Evolutionary conservation across 164 flowering plant genomes (phyloP), one percentile per base, ranked within the genome.

Genomic region (Cinnamomum micranthum): DNA sequence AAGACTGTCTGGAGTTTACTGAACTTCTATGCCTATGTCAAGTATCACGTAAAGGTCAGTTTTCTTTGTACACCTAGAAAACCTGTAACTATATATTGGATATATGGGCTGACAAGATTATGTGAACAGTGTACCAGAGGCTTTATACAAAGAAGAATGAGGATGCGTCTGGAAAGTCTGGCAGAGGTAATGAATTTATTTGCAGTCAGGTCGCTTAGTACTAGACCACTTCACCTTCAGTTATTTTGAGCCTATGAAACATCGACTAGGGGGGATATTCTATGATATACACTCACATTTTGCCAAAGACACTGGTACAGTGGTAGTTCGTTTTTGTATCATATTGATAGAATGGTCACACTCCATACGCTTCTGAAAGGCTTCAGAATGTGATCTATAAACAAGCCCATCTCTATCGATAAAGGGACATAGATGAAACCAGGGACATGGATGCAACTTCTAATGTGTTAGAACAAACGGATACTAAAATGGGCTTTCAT

Each of bases 101-200:
- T 65, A 17, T 25, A 75, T 28, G 12, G 35, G 50, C 81, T 79
- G 72, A 80, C 51, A 71, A 70, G 19, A 65, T 69, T 58, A 22
- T 70, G 27, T 58, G 75, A 60, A 78, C 77, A 95, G 97, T 82
- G 88, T 72, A 90, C 92, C 58, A 84, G 87, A 82, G 89, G 97
- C 6, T 90, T 88, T 64, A 85, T 93, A 69, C 95, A 90, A 67
- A 85, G 98, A 81, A 85, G 89, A 78, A 86, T 95, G 90, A 84
- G 88, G 77, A 89, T 69, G 72, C 86, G 90, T 4, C 71, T 88
- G 78, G 90, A 89, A 65, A 79, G 80, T 73, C 73, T 95, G 77
- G 83, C 88, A 27, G 78, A 95, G 97, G 98, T 93, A 80, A 81
- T 50, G 41, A 75, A 35, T 65, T 41, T 55, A 14, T 55, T 68